Percentiles rank a stretch among this genome's conserved stretches.
phyloP scores from a whole-genome alignment of 257 asterid genomes.

The Sherardia arvensis region DNA sequence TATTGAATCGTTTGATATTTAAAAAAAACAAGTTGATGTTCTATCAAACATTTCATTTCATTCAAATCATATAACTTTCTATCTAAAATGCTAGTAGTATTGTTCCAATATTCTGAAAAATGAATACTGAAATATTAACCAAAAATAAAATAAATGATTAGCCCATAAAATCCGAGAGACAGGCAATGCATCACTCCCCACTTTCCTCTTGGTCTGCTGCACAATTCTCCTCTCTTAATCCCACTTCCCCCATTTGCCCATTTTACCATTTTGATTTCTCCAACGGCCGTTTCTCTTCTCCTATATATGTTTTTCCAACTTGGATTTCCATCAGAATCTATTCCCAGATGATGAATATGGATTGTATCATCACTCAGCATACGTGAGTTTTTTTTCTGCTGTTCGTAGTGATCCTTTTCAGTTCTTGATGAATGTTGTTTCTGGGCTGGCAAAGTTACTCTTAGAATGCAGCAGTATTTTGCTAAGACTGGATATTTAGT shows the following conservation, averaged over 20 bases:
- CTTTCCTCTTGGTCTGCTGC: slow-evolving; percentile 2
- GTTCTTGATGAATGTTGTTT: background rate
- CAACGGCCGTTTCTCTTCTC: slow-evolving; percentile 8
- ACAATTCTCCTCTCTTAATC: background rate
- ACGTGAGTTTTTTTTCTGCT: slow-evolving; percentile 8
- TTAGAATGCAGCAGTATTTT: background rate
- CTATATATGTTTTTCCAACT: background rate
- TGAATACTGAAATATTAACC: background rate
- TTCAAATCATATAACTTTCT: background rate
- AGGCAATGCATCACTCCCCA: background rate
- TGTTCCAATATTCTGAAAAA: background rate
- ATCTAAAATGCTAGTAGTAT: background rate
- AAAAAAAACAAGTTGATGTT: too few relatives aligned
- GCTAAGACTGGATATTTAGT: background rate
- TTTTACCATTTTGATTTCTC: background rate
- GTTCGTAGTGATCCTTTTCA: background rate
- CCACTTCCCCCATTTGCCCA: background rate
- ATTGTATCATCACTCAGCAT: background rate
- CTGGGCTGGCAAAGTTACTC: background rate
- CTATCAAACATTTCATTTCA: too few relatives aligned
- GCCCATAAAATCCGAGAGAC: background rate
- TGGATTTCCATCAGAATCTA: too few relatives aligned
- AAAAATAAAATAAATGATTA: background rate
- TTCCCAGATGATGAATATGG: slow-evolving; percentile 9
- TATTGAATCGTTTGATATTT: too few relatives aligned